Conservation (phyloP, 805 yeast species). For the Wickerhamiella spandovensis region DNA sequence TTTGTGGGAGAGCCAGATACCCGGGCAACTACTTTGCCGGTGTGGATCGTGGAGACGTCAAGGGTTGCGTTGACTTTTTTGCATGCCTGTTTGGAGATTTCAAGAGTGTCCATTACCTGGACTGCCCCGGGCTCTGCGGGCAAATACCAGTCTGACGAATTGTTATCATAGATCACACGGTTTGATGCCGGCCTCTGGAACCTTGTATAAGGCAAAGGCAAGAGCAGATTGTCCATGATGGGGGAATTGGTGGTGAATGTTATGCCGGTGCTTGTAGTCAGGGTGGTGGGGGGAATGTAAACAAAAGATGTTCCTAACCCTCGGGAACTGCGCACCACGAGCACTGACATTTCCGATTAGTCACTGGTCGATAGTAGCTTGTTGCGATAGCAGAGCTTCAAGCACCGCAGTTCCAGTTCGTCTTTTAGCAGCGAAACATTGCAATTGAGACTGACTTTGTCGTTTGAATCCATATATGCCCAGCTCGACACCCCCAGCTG, state of each 20-base stretch:
- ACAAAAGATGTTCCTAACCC: not conserved
- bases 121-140: not conserved
- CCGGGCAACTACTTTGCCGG: not conserved
- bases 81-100: not conserved
- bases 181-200: not conserved
- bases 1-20: not conserved
- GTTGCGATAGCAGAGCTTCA: too few relatives aligned
- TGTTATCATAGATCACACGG: not conserved
- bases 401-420: too few relatives aligned
- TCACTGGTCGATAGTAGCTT: too few relatives aligned
- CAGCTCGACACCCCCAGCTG: too few relatives aligned
- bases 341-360: too few relatives aligned
- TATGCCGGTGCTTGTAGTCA: not conserved
- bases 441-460: too few relatives aligned
- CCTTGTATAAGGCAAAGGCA: not conserved
- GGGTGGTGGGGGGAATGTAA: not conserved
- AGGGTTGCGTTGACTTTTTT: not conserved
- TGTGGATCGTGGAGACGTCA: not conserved
- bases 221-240: conserved; percentile 1
- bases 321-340: too few relatives aligned
- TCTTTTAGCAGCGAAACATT: too few relatives aligned
- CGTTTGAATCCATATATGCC: too few relatives aligned
- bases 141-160: not conserved
- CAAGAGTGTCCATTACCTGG: not conserved
- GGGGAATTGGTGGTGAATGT: not conserved